Evolutionary conservation across 768 basidiomycete species (phyloP).

Genomic region (Trametes cingulata): DNA sequence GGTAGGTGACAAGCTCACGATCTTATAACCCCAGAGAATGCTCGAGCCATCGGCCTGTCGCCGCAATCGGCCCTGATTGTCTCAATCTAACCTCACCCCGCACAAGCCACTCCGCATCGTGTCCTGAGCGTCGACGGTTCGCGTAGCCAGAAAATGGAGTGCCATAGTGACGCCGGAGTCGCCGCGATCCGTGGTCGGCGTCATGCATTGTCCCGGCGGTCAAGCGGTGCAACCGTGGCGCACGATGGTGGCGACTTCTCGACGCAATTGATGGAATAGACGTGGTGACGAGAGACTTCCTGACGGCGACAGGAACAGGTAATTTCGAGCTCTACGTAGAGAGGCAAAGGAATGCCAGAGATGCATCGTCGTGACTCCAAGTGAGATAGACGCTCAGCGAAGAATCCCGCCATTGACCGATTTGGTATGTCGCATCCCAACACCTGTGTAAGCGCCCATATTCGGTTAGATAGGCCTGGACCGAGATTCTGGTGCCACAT

Average conservation of each 20-base stretch:
- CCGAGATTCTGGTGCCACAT: not conserved
- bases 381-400: not conserved
- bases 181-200: not conserved
- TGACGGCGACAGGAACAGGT: too few species aligned
- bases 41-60: too few species aligned
- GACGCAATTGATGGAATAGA: too few species aligned
- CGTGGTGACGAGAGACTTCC: too few species aligned
- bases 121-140: not conserved
- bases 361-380: too few species aligned
- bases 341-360: too few species aligned
- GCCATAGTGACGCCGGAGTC: not conserved
- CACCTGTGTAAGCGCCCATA: not conserved
- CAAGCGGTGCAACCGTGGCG: not conserved
- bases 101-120: not conserved
- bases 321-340: too few species aligned
- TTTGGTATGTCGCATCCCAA: not conserved
- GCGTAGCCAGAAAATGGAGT: not conserved
- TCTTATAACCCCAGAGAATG: too few species aligned
- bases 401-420: not conserved
- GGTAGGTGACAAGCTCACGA: too few species aligned
- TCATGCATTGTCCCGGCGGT: slow-evolving; percentile 1
- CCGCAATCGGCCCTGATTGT: not conserved
- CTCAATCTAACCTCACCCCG: not conserved
- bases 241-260: too few species aligned
- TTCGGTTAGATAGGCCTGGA: slow-evolving; percentile 1